Conservation (phyloP, 768 basidiomycete genomes). For the Podaxis mareebaensis region DNA sequence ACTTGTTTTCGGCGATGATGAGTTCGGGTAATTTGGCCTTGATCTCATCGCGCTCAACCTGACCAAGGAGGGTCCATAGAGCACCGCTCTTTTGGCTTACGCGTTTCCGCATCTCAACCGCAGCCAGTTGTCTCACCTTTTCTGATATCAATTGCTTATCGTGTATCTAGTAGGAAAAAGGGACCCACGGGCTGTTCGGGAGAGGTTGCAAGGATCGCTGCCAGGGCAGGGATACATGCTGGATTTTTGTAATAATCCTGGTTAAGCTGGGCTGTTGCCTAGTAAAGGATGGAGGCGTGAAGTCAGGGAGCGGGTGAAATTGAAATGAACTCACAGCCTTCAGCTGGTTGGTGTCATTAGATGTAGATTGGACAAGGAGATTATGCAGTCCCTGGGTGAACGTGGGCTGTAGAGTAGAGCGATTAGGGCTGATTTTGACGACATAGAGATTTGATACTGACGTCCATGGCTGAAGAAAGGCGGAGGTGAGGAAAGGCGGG, state of each 20-base stretch:
- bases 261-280: constrained; percentile 93
- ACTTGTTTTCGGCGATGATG: constrained; percentile 80
- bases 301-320: constrained; percentile 15
- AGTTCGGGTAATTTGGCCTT: constrained; percentile 81
- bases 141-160: constrained; percentile 7
- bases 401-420: constrained; percentile 47
- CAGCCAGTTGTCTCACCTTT: constrained; percentile 95
- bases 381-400: constrained; percentile 82
- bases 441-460: constrained; percentile 28
- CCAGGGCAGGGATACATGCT: constrained; percentile 87
- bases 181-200: constrained; percentile 77
- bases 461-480: constrained; percentile 47
- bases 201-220: constrained; percentile 81
- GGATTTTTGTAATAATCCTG: constrained; percentile 92
- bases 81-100: constrained; percentile 76
- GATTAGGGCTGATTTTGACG: constrained; percentile 21
- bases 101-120: constrained; percentile 95
- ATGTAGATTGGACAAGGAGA: constrained; percentile 82
- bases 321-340: constrained; percentile 69
- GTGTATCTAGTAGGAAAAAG: constrained; percentile 15
- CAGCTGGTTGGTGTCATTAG: constrained; percentile 85
- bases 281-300: constrained; percentile 12
- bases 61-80: constrained; percentile 75
- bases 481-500: constrained; percentile 28
- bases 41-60: constrained; percentile 75